Evolutionary conservation across 202 grass and related monocot genomes (phyloP).

Genomic region (Panicum hallii): DNA sequence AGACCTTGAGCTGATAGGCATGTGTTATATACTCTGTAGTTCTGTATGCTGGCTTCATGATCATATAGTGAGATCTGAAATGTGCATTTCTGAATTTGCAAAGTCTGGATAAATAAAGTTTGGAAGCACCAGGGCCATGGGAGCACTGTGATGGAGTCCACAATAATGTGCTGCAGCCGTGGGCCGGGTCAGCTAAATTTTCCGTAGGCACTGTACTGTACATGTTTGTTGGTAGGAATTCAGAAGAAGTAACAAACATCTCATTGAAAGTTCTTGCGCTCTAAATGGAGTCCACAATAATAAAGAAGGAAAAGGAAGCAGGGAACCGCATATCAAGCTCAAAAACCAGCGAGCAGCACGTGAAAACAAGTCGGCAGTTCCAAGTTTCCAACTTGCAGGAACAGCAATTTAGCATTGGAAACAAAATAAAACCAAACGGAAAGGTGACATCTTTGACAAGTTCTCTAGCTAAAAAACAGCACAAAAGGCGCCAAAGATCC

Average conservation of each 20-base stretch:
- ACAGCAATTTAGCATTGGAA: neutral
- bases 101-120: neutral
- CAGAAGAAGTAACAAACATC: neutral
- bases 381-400: neutral
- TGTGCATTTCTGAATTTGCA: slow-evolving; percentile 19
- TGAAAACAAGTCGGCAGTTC: neutral
- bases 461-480: neutral
- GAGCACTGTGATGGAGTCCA: no score
- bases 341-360: neutral
- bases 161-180: neutral
- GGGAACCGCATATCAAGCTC: neutral
- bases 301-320: neutral
- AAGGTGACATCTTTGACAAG: neutral
- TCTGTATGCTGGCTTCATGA: slow-evolving; percentile 3
- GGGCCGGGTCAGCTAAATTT: neutral
- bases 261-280: neutral
- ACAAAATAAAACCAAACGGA: neutral
- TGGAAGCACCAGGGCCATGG: neutral
- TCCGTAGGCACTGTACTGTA: neutral
- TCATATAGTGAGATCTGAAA: neutral
- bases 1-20: neutral
- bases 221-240: neutral
- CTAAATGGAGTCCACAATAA: neutral
- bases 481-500: neutral
- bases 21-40: neutral